A percentile compares a stretch with the other conserved stretches of the same genome.
Evolutionary conservation across 139 green algal species (phyloP).

Genomic region (Chlamydomonas schloesseri): DNA sequence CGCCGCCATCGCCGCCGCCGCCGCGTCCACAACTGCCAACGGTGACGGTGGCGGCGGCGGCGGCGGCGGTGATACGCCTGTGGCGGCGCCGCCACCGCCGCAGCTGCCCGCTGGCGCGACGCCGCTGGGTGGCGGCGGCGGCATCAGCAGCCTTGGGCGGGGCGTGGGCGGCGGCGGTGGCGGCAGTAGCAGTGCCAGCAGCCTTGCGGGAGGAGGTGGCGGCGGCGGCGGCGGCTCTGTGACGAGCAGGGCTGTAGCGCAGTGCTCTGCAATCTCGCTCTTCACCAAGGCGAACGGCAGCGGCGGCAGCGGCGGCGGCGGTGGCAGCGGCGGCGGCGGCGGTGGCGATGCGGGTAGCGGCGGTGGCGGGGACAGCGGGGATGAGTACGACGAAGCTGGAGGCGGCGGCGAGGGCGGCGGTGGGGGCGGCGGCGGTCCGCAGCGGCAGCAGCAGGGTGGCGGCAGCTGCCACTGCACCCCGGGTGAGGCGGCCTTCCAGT

Average conservation of each 20-base stretch:
- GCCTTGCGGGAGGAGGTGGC: neutral
- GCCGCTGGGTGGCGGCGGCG: too few relatives aligned
- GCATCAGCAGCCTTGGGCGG: too few relatives aligned
- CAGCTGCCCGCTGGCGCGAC: too few relatives aligned
- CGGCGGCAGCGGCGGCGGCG: neutral
- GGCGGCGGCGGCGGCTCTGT: neutral
- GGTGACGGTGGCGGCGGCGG: too few relatives aligned
- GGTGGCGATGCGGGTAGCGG: too few relatives aligned
- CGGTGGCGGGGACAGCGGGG: neutral
- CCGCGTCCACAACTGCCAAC: too few relatives aligned
- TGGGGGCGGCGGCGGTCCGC: too few relatives aligned
- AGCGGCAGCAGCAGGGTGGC: too few relatives aligned
- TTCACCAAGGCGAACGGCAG: neutral
- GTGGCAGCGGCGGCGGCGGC: neutral
- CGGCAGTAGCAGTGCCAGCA: too few relatives aligned
- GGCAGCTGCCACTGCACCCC: neutral
- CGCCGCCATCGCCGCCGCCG: too few relatives aligned
- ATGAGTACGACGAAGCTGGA: neutral
- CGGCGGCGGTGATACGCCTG: neutral
- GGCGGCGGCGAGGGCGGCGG: neutral
- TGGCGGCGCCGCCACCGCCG: too few relatives aligned
- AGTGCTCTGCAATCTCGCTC: neutral
- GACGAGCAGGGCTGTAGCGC: slow-evolving; percentile 2
- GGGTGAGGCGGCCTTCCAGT: neutral
- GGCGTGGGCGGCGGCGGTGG: neutral